Evolutionary conservation across 176 grass and related monocot species (phyloP), one percentile per base, ranked within the genome.

Genomic region (Rhipidocladum racemiflorum): DNA sequence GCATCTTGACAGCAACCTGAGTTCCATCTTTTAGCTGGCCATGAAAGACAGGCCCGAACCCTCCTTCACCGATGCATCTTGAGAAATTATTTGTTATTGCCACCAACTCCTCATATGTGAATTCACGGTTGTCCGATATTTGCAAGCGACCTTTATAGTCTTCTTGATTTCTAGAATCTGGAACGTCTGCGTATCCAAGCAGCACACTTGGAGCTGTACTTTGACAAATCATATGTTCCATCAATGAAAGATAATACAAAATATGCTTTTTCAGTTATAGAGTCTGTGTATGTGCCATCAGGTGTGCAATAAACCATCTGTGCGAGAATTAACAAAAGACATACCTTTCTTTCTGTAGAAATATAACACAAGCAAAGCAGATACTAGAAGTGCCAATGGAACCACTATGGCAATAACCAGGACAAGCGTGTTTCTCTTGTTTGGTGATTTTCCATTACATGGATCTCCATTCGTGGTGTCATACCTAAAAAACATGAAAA

Each of bases 1-100:
- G 45, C n/a, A 83, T 29, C 71, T 89, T 89, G 0, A 89, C 69
- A 25, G 87, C 87, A 81, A 89, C 82, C 43, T 85, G 68, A 62
- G 57, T 85, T 51, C 83, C 38, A 35, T 85, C 68, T 29, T 76
- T 7, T 14, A 89, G 27, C 20, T 61, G 6, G 2, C 87, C 87
- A 62, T 53, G 82, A 39, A 42, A 85, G 2, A 89, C 87, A 67
- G 56, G 16, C 8, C 87, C 87, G 36, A 70, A 89, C 15, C 87
- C 87, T 57, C 87, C 87, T 69, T 74, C 65, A 24, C 87, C 87
- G 64, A 89, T 81, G 14, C 25, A 32, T 18, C 4, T 1, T 12
- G 27, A 39, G 28, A 89, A 89, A 35, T 85, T 76, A 0, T 76
- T 76, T 36, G 87, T 89, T 51, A 89, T 85, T n/a, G 49, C 7